Evolutionary conservation across 2,329 filamentous ascomycete species (phyloP), one percentile per base, ranked within the genome.

Genomic region (Fusarium sp.): DNA sequence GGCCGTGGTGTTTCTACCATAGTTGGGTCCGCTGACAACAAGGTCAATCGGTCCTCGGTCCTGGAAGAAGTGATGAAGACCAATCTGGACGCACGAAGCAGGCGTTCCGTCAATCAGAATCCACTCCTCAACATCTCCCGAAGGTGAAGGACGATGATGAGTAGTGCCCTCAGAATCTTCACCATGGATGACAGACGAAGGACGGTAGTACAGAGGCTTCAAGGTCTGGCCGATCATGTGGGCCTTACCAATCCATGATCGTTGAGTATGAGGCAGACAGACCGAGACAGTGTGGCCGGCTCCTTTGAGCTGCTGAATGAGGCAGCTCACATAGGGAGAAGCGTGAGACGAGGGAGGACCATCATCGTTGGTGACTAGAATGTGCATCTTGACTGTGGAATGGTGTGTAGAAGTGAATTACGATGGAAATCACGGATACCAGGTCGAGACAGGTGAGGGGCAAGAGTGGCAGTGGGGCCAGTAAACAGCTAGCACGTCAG

Each of bases 231-330:
- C 95, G 78, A 98, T 95, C 80, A 98, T 94, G 84, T 98, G 97
- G 4, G 97, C 97, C 87, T 99, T 99, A 78, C 95, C 95, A 79
- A 99, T 98, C 97, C 97, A 99, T 66, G 95, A 98, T 72, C 96
- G 92, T 85, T 99, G 97, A 8, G 92, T 92, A 82, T 98, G 91
- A 2, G 97, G 97, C 16, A 99, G 90, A 73, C 97, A 93, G 59
- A 99, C 95, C 9, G 95, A 97, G 70, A 98, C 94, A n/a, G 86
- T 88, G 84, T 98, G 96, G 9, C 95, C 95, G 35, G 92, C 91
- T 66, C 87, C 84, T 81, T 95, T 91, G 60, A 97, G 91, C 63
- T 89, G 89, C 70, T 90, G 86, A 50, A 95, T 89, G 67, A 96
- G 89, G 72, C 90, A 92, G 85, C 94, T 93, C 71, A 96, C 89